phyloP scores from a whole-genome alignment of 2,329 filamentous ascomycete genomes.

The Diaporthe ilicicola region DNA sequence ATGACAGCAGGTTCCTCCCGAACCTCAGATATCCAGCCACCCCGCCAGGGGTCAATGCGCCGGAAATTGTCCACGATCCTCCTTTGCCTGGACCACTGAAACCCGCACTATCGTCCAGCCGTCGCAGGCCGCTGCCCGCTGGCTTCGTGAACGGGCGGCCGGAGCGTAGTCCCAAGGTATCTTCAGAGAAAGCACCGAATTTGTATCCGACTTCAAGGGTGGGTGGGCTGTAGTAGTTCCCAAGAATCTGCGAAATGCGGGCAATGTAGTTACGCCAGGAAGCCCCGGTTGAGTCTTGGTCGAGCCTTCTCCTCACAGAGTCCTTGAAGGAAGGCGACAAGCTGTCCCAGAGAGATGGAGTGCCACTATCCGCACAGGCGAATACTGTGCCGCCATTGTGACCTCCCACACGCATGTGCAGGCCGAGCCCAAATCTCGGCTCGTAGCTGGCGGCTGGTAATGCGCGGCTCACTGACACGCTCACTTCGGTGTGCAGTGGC shows the following conservation, averaged over 20 bases:
- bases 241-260: not conserved
- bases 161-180: conserved; percentile 42
- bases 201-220: conserved; percentile 53
- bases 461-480: conserved; percentile 38
- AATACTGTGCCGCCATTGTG: conserved; percentile 45
- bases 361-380: conserved; percentile 51
- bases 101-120: conserved; percentile 47
- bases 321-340: not conserved
- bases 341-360: conserved; percentile 38
- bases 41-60: conserved; percentile 41
- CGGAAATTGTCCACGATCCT: conserved; percentile 52
- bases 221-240: conserved; percentile 39
- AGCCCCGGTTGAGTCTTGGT: not conserved
- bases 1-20: conserved; percentile 44
- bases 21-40: conserved; percentile 49
- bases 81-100: conserved; percentile 26
- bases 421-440: conserved; percentile 44
- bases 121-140: conserved; percentile 46
- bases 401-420: conserved; percentile 43
- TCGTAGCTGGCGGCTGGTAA: conserved; percentile 31
- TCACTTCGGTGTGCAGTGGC: conserved; percentile 49
- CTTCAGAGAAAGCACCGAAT: conserved; percentile 36
- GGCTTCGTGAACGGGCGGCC: conserved; percentile 44
- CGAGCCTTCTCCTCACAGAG: not conserved
- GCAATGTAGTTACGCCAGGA: conserved; percentile 33